Evolutionary conservation across 257 asterid genomes (phyloP).

Genomic region (Salvia rosmarinus): DNA sequence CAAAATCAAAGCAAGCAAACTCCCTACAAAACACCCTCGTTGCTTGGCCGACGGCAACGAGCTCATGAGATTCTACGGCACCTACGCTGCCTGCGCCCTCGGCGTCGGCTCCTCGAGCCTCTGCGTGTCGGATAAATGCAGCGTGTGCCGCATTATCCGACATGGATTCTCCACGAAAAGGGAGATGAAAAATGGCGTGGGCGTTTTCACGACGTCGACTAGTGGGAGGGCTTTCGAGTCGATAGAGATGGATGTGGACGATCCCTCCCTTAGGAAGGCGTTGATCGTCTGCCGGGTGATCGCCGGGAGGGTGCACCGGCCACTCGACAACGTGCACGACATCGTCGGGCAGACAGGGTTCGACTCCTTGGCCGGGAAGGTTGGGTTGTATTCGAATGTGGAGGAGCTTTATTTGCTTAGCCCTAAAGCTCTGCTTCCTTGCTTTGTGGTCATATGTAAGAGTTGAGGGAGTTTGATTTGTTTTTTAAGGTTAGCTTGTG

Average conservation of each 20-base stretch:
- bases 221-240: slow-evolving; percentile 84
- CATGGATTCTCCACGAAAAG: slow-evolving; percentile 67
- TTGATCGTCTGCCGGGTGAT: slow-evolving; percentile 86
- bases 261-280: slow-evolving; percentile 54
- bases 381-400: slow-evolving; percentile 79
- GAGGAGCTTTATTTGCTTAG: slow-evolving; percentile 94
- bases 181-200: slow-evolving; percentile 61
- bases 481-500: not conserved
- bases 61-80: slow-evolving; percentile 74
- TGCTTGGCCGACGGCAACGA: slow-evolving; percentile 94
- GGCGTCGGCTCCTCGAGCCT: slow-evolving; percentile 74
- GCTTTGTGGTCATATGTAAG: slow-evolving; percentile 88
- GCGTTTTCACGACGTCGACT: slow-evolving; percentile 84
- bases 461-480: slow-evolving; percentile 12
- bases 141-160: slow-evolving; percentile 70
- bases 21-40: slow-evolving; percentile 83
- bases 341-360: slow-evolving; percentile 73
- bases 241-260: slow-evolving; percentile 42
- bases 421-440: slow-evolving; percentile 86
- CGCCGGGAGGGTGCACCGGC: slow-evolving; percentile 93
- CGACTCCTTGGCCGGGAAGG: slow-evolving; percentile 90
- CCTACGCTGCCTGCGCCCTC: slow-evolving; percentile 71
- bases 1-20: slow-evolving; percentile 70
- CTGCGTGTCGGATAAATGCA: slow-evolving; percentile 68
- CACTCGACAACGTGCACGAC: slow-evolving; percentile 74